phyloP scores from a whole-genome alignment of 2,329 filamentous ascomycete species.

The Penicillium brevicompactum region DNA sequence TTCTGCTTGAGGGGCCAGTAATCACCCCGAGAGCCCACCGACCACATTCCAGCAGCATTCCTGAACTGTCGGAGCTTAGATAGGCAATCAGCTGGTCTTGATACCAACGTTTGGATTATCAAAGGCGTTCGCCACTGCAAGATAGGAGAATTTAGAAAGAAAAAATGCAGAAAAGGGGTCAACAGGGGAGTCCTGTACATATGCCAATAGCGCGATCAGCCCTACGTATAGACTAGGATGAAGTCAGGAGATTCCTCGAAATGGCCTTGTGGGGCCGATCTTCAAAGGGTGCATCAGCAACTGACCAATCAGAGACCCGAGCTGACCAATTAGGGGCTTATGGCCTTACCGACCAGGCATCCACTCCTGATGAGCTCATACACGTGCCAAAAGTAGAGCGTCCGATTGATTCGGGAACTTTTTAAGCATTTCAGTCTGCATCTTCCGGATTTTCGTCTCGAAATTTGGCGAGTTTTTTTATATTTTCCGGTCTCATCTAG shows the following conservation, averaged over 20 bases:
- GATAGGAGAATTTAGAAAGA: not conserved
- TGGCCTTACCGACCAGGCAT: constrained; percentile 14
- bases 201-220: not conserved
- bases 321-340: not conserved
- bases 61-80: constrained; percentile 13
- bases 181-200: no score
- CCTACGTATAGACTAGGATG: not conserved
- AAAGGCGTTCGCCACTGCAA: not conserved
- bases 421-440: not conserved
- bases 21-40: constrained; percentile 24
- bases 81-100: not conserved
- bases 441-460: not conserved
- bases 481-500: not conserved
- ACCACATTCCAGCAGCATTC: constrained; percentile 24
- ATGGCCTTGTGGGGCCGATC: constrained; percentile 8
- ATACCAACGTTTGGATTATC: not conserved
- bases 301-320: constrained; percentile 2
- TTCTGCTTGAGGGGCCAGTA: constrained; percentile 12
- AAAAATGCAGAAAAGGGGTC: not conserved
- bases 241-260: constrained; percentile 7
- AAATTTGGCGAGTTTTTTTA: not conserved
- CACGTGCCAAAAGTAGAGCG: constrained; percentile 23
- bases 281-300: not conserved
- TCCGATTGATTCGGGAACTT: constrained; percentile 9
- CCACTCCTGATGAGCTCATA: constrained; percentile 18